Evolutionary conservation across 78 protist species (phyloP), one percentile per base, ranked within the genome.

Genomic region (Polysphondylium violaceum): DNA sequence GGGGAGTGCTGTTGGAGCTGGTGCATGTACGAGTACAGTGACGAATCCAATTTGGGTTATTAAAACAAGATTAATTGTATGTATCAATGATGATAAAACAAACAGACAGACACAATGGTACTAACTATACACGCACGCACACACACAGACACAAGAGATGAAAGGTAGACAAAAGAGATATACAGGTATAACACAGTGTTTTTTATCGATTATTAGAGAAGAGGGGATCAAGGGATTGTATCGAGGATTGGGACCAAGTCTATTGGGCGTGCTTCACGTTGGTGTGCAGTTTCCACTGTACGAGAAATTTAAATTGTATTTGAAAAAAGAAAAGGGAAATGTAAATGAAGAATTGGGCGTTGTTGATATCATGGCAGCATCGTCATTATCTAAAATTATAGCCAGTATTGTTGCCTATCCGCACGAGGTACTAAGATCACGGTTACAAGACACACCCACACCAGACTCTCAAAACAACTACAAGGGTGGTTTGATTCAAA

Each of bases 261-360:
- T 96, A 61, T 51, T 95, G 14, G 98, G 98, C 9, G 61, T 95
- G 3, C 21, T 87, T 3, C 98, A 96, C 40, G 97, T 96, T 47
- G 97, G 94, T 41, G 94, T 96, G 0, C 98, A 96, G 50, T 87
- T 96, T 35, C 98, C 98, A 17, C 36, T 94, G 1, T 96, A 96
- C 58, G 98, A 96, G 41, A 63, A 53, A 2, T 38, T 95, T 16
- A 95, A 95, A 65, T 27, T 33, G 27, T 44, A 58, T 21, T 31
- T 67, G 14, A 1, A 74, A 1, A 12, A 40, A 21, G n/a, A n/a
- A n/a, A 19, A n/a, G 29, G 33, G 1, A 65, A 47, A 31, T 59
- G 33, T 12, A 14, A 55, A 21, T 14, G 31, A 41, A 53, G 33
- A 58, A 21, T 60, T 74, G 56, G 23, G 35, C 0, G 9, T 76